Conservation (phyloP, 352 stramenopile species). For the Phytophthora pinifolia region DNA sequence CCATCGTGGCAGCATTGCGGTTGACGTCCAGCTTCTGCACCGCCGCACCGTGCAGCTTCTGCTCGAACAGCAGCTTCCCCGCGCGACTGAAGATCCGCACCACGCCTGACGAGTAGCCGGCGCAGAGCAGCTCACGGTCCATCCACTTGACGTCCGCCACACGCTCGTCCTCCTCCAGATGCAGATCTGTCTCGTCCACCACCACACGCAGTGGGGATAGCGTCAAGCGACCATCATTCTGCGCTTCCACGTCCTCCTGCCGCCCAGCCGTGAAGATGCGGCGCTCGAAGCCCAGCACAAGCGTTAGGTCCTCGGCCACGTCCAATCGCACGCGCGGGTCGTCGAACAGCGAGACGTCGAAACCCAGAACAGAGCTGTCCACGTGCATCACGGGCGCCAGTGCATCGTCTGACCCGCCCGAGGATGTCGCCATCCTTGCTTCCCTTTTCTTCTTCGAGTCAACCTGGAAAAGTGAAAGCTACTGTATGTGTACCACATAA, state of each 20-base stretch:
- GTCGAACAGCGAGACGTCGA: slow-evolving; percentile 40
- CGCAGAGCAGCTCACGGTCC: slow-evolving; percentile 48
- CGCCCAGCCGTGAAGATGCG: slow-evolving; percentile 37
- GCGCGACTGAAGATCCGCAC: slow-evolving; percentile 59
- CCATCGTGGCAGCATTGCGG: slow-evolving; percentile 32
- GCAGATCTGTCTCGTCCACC: slow-evolving; percentile 26
- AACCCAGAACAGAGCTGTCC: slow-evolving; percentile 21
- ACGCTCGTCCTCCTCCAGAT: slow-evolving; percentile 43
- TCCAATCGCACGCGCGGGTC: slow-evolving; percentile 50
- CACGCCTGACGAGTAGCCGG: slow-evolving; percentile 57
- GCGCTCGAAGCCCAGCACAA: slow-evolving; percentile 44
- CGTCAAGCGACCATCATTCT: slow-evolving; percentile 2
- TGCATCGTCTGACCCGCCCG: slow-evolving; percentile 17
- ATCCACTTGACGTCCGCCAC: slow-evolving; percentile 76
- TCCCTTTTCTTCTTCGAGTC: slow-evolving; percentile 4
- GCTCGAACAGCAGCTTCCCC: slow-evolving; percentile 58
- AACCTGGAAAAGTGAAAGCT: too few species aligned
- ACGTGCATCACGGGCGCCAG: slow-evolving; percentile 29
- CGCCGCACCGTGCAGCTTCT: slow-evolving; percentile 52
- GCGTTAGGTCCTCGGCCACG: slow-evolving; percentile 45
- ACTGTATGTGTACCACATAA: background rate
- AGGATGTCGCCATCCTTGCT: slow-evolving; percentile 16
- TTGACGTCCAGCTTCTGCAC: slow-evolving; percentile 61
- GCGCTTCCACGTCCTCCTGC: slow-evolving; percentile 21
- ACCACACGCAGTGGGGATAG: slow-evolving; percentile 25